Percentiles rank a stretch among this genome's conserved stretches.
Conservation (phyloP, 306 rosid species). For the Prinsepia uniflora region DNA sequence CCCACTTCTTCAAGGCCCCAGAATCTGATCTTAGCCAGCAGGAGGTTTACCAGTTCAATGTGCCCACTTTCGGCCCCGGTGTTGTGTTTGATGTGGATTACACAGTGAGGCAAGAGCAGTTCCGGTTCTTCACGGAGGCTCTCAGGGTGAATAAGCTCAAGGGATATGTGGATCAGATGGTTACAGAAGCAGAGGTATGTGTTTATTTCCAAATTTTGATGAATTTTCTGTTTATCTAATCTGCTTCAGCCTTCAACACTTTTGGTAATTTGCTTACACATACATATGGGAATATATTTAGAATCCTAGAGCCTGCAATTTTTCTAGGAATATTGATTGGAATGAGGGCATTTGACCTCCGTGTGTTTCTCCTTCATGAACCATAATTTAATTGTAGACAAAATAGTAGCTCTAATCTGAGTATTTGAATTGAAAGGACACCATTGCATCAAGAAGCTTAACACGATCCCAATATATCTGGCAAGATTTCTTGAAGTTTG, state of each 20-base stretch:
- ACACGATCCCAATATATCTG: background rate
- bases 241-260: background rate
- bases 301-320: background rate
- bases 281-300: background rate
- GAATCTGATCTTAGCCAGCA: conserved; percentile 94
- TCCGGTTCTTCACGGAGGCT: conserved; percentile 89
- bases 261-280: background rate
- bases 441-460: background rate
- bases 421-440: background rate
- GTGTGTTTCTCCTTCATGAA: background rate
- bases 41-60: conserved; percentile 91
- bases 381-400: background rate
- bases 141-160: conserved; percentile 75
- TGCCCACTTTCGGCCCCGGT: conserved; percentile 92
- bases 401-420: background rate
- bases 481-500: background rate
- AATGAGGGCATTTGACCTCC: background rate
- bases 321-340: background rate
- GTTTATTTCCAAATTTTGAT: background rate
- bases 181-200: conserved; percentile 70
- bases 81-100: conserved; percentile 96
- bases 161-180: conserved; percentile 95
- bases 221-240: background rate
- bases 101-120: conserved; percentile 82
- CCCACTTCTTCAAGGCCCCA: conserved; percentile 82